Percentiles rank a stretch among this genome's conserved stretches.
phyloP scores from a whole-genome alignment of 352 stramenopile species.

The Phytophthora agathidicida region DNA sequence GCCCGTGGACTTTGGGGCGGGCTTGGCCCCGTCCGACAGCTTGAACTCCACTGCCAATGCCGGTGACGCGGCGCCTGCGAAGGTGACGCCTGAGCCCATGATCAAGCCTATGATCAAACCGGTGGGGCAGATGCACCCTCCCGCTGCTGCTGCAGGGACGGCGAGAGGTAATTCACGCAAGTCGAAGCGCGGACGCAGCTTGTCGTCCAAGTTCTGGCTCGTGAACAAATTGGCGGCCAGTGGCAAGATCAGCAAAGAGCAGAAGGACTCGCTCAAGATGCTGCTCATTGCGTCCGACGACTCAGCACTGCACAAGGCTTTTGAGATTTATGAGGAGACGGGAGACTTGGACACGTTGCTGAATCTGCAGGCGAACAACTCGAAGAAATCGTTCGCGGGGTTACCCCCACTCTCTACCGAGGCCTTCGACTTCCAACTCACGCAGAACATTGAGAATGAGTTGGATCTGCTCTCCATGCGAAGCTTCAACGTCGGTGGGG shows the following conservation, averaged over 20 bases:
- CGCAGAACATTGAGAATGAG: constrained; percentile 82
- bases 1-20: constrained; percentile 38
- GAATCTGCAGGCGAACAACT: constrained; percentile 63
- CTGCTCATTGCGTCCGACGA: constrained; percentile 82
- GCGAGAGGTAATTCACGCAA: constrained; percentile 45
- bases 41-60: constrained; percentile 13
- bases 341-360: constrained; percentile 76
- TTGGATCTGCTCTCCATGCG: constrained; percentile 78
- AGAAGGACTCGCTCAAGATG: constrained; percentile 84
- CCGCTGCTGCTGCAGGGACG: neutral
- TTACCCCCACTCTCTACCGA: constrained; percentile 65
- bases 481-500: constrained; percentile 45
- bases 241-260: constrained; percentile 82
- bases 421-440: constrained; percentile 78
- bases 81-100: constrained; percentile 22
- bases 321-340: constrained; percentile 83
- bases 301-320: constrained; percentile 70
- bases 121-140: constrained; percentile 11
- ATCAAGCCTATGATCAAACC: constrained; percentile 41
- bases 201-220: constrained; percentile 89
- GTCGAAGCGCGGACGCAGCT: constrained; percentile 67
- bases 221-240: constrained; percentile 83
- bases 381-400: constrained; percentile 68
- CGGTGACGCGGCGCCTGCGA: neutral
- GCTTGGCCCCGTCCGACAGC: constrained; percentile 26